Evolutionary conservation across 2,329 filamentous ascomycete genomes (phyloP).

Genomic region (Esteya vermicola): DNA sequence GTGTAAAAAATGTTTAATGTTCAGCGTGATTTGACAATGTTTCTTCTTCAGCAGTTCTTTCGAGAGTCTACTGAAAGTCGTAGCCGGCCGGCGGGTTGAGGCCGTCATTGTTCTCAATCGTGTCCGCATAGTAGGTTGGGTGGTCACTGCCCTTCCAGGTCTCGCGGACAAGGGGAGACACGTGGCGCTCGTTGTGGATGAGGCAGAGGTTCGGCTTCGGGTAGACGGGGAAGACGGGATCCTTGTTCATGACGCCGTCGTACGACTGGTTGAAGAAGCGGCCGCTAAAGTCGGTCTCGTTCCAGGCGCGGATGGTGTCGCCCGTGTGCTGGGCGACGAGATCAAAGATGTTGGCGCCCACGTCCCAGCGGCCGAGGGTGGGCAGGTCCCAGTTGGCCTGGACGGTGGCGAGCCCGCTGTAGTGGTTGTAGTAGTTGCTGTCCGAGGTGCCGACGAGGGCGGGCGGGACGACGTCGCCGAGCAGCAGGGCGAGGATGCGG

Average conservation of each 20-base stretch:
- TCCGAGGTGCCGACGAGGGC: constrained; percentile 55
- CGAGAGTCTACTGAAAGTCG: constrained; percentile 2
- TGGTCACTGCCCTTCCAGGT: constrained; percentile 12
- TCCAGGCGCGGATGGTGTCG: constrained; percentile 23
- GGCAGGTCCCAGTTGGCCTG: constrained; percentile 56
- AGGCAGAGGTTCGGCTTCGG: constrained; percentile 15
- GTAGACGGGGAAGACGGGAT: constrained; percentile 11
- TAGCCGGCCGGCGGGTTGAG: constrained; percentile 14
- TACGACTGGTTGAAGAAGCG: constrained; percentile 16
- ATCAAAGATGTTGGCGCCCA: constrained; percentile 55
- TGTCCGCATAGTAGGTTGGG: constrained; percentile 14
- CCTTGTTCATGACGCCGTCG: constrained; percentile 15
- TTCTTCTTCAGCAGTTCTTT: too few species aligned
- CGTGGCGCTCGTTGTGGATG: constrained; percentile 12
- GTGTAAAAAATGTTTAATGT: too few species aligned
- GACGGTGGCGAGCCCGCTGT: constrained; percentile 53
- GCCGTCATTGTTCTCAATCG: constrained; percentile 15
- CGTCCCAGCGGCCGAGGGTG: constrained; percentile 58
- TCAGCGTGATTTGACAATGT: too few species aligned
- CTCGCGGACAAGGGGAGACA: constrained; percentile 11
- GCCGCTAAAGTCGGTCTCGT: constrained; percentile 4
- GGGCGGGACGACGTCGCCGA: constrained; percentile 59
- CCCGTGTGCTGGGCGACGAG: constrained; percentile 47
- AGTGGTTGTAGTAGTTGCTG: constrained; percentile 57
- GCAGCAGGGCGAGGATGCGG: constrained; percentile 53